These are phyloP conservation scores for Endocarpon pusillum DNA, from an alignment of 495 filamentous ascomycete species.

Conservation along the genomic window DNA sequence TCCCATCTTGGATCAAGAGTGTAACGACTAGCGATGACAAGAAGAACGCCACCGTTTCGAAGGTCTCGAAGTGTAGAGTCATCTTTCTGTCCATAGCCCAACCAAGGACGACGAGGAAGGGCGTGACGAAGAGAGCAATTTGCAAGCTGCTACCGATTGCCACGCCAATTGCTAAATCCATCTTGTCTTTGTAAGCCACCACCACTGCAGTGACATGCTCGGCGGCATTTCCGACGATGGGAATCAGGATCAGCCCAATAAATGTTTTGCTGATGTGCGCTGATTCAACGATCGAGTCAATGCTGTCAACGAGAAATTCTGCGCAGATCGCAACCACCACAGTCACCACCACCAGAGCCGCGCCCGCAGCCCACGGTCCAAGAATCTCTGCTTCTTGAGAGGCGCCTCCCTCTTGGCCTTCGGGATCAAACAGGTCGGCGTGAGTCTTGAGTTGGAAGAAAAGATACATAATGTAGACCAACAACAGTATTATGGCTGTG, in stretches of 20 bases:
- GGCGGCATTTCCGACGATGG: constrained; percentile 14
- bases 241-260: constrained; percentile 17
- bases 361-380: constrained; percentile 7
- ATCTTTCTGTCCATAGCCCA: constrained; percentile 22
- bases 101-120: constrained; percentile 24
- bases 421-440: constrained; percentile 10
- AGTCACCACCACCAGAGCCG: constrained; percentile 13
- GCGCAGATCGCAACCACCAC: constrained; percentile 17
- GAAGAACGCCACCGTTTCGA: constrained; percentile 22
- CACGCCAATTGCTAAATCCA: constrained; percentile 15
- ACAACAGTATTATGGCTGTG: constrained; percentile 32
- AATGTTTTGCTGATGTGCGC: constrained; percentile 13
- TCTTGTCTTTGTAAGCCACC: constrained; percentile 12
- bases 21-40: constrained; percentile 18
- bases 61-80: constrained; percentile 20
- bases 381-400: constrained; percentile 6
- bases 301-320: constrained; percentile 15
- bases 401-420: constrained; percentile 21
- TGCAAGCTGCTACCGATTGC: constrained; percentile 15
- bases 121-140: constrained; percentile 23
- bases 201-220: constrained; percentile 12
- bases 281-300: constrained; percentile 12
- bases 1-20: constrained; percentile 38
- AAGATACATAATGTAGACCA: constrained; percentile 55
- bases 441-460: constrained; percentile 29